A percentile compares a stretch with the other conserved stretches of the same genome.
phyloP scores from a whole-genome alignment of 2,329 filamentous ascomycete species.

The Dothiorella sarmentorum region DNA sequence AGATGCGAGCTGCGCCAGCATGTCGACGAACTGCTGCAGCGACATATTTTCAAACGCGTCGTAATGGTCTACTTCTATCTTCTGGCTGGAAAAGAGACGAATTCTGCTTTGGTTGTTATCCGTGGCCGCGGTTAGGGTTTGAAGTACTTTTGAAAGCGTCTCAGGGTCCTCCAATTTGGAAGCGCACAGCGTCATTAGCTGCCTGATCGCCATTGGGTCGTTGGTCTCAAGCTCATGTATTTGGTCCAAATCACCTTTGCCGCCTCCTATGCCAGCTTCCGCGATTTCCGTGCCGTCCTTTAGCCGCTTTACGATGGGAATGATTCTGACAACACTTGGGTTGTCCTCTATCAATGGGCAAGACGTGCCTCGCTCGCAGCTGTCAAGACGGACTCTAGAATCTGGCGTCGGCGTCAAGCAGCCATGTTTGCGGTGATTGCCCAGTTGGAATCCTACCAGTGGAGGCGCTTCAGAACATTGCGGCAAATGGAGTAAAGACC shows the following conservation, averaged over 20 bases:
- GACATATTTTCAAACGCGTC: conserved; percentile 26
- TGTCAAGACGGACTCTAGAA: conserved; percentile 75
- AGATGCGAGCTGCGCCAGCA: conserved; percentile 21
- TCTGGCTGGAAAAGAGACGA: conserved; percentile 28
- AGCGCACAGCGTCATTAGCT: conserved; percentile 53
- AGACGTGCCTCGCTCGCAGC: conserved; percentile 71
- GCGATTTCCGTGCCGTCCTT: conserved; percentile 59
- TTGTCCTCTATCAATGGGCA: conserved; percentile 51
- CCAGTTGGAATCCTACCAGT: conserved; percentile 70
- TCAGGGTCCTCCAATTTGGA: conserved; percentile 36
- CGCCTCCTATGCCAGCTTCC: conserved; percentile 76
- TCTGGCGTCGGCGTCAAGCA: conserved; percentile 64
- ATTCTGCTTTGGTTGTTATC: conserved; percentile 24
- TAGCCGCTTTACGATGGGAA: conserved; percentile 69
- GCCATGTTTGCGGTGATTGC: conserved; percentile 66
- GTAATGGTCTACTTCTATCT: conserved; percentile 24
- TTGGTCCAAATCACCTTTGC: conserved; percentile 69
- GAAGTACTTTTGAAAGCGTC: conserved; percentile 33
- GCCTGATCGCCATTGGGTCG: conserved; percentile 45
- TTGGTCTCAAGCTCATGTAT: conserved; percentile 61
- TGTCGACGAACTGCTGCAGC: conserved; percentile 32
- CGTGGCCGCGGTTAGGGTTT: conserved; percentile 31
- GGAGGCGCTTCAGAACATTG: conserved; percentile 60
- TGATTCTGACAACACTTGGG: conserved; percentile 65
- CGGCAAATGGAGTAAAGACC: conserved; percentile 41